phyloP scores from a whole-genome alignment of 2,329 filamentous ascomycete species.

The Sporothrix pseudoabietina region DNA sequence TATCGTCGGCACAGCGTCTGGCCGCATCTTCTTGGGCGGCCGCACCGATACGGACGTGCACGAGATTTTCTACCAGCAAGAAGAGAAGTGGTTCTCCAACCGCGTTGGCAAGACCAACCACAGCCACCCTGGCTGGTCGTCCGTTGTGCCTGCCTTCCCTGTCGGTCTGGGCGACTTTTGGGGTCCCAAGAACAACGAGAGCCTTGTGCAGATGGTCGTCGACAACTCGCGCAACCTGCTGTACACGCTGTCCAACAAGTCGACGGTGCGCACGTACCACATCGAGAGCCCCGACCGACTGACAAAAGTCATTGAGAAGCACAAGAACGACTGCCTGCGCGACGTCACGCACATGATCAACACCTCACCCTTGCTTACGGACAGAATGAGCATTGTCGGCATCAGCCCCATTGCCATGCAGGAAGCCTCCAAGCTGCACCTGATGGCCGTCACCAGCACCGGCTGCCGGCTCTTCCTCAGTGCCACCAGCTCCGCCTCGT shows the following conservation, averaged over 20 bases:
- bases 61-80: constrained; percentile 93
- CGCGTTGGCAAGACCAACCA: constrained; percentile 88
- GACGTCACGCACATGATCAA: constrained; percentile 87
- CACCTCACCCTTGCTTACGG: constrained; percentile 69
- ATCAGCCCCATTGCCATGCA: constrained; percentile 80
- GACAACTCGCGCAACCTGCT: constrained; percentile 87
- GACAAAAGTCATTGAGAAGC: constrained; percentile 67
- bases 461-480: constrained; percentile 92
- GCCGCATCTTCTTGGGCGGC: constrained; percentile 91
- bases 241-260: constrained; percentile 86
- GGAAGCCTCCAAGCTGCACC: constrained; percentile 79
- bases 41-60: constrained; percentile 81
- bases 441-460: constrained; percentile 87
- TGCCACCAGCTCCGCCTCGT: constrained; percentile 75
- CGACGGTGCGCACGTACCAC: constrained; percentile 88
- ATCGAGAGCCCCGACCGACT: constrained; percentile 68
- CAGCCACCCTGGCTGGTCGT: constrained; percentile 71
- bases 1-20: constrained; percentile 79
- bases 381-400: constrained; percentile 73
- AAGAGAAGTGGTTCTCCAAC: constrained; percentile 94
- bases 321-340: constrained; percentile 60
- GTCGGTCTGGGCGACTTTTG: constrained; percentile 51
- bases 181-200: constrained; percentile 57
- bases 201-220: constrained; percentile 76
- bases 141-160: constrained; percentile 59